A percentile compares a stretch with the other conserved stretches of the same genome.
Conservation (phyloP, 345 rosid species). For the Arabidopsis arenosa region DNA sequence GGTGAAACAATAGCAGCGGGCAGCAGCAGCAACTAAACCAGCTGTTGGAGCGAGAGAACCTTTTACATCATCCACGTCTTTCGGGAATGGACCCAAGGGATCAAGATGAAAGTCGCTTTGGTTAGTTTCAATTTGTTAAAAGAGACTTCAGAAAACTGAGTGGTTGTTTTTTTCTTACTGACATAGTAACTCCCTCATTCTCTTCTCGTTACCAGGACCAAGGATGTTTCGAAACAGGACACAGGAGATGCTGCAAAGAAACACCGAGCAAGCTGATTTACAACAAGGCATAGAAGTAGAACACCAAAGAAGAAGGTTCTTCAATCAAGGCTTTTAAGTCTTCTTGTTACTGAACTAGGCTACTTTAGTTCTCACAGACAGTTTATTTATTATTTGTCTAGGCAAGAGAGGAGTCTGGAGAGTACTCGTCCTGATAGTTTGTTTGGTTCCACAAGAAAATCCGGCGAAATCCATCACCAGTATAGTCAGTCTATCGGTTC, state of each 20-base stretch:
- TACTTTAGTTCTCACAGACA: constrained; percentile 15
- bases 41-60: constrained; percentile 62
- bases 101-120: constrained; percentile 56
- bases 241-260: constrained; percentile 65
- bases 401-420: constrained; percentile 35
- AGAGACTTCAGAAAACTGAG: background rate
- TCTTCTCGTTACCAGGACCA: constrained; percentile 50
- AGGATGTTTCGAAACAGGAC: constrained; percentile 55
- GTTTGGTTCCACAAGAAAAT: constrained; percentile 16
- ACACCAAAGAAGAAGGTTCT: constrained; percentile 73
- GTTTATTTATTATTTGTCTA: constrained; percentile 10
- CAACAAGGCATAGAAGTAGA: constrained; percentile 78
- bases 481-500: too few relatives aligned
- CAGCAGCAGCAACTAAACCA: constrained; percentile 62
- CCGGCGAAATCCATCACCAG: background rate
- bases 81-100: constrained; percentile 64
- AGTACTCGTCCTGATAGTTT: constrained; percentile 34
- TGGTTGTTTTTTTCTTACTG: constrained; percentile 18
- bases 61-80: constrained; percentile 68
- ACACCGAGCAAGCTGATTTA: constrained; percentile 79
- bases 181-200: background rate
- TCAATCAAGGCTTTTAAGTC: constrained; percentile 22
- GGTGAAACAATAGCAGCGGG: constrained; percentile 56
- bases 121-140: constrained; percentile 49
- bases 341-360: background rate